Evolutionary conservation across 2,329 filamentous ascomycete genomes (phyloP), one percentile per base, ranked within the genome.

Genomic region (Alternaria gansuensis): DNA sequence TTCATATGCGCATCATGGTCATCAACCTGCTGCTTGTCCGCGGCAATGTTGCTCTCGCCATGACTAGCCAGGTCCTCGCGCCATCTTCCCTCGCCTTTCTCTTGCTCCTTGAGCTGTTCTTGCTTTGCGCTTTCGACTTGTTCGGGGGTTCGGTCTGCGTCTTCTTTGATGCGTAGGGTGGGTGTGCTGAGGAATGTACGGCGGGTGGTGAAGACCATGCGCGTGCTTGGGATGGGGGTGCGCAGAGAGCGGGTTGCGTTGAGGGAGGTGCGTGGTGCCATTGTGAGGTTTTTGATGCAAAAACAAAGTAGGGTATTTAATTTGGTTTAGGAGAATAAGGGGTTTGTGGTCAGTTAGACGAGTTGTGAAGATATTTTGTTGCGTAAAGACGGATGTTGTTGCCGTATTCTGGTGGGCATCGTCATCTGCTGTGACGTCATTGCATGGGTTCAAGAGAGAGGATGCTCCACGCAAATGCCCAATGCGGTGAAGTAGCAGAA

Each of bases 111-210:
- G 39, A 82, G 60, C 59, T 80, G 78, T 52, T 81, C 77, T 57
- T 82, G 76, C 70, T 82, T 82, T 41, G 75, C 73, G 46, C 68
- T 52, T 53, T 82, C 80, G 29, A 80, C 55, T 57, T 82, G 73
- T 21, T 80, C 74, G 10, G 75, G 68, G n/a, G 66, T 67, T 46
- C 75, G 78, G 17, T 73, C 59, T 23, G 71, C 72, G 58, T 80
- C 79, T 67, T 81, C 79, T 56, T 81, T 81, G 52, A 81, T 62
- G 23, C 64, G 63, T 37, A 75, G 64, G 14, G 60, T 66, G 17
- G 64, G 66, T n/a, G 75, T 75, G 8, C 60, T 73, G 49, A 63
- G 69, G 57, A 81, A 69, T 3, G 71, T 54, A 34, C 75, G 73
- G 24, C 59, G 62, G 3, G 70, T 43, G 31, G 53, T 51, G 24